Evolutionary conservation across 371 early-diverging fungal genomes (phyloP), one percentile per base, ranked within the genome.

Genomic region (Dinochytrium kinnereticum): DNA sequence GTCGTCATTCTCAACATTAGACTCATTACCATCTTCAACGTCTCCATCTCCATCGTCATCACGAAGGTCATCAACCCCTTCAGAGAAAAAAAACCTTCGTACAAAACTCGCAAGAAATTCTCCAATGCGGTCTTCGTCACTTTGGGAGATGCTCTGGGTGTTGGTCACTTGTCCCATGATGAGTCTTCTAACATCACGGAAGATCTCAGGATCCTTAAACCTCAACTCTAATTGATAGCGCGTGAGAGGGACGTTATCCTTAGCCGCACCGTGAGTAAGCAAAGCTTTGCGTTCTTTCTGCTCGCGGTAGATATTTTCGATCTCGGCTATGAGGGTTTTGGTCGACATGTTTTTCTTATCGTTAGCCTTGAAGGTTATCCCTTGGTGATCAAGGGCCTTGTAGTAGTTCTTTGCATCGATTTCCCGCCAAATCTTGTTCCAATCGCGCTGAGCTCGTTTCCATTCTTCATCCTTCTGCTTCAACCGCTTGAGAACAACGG

Each of bases 391-490:
- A 51, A 99, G 85, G 0, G 99, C 92, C 75, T 96, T 95, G 81
- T 95, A 96, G 86, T 93, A 98, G 88, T 98, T 98, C 78, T 94
- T 95, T 59, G 90, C 86, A 57, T 97, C 95, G 53, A 91, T 81
- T 72, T 98, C 96, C 39, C 97, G 89, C 99, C 99, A 99, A 2
- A 96, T 88, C 79, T 96, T 96, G 81, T 93, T 91, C 90, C 92
- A 95, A 70, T 95, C 94, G 66, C 94, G 90, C 85, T 89, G 87
- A 59, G 88, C 81, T 38, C 89, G 84, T 76, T 94, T 92, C 96
- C 98, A 98, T 81, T 98, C 98, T 76, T 97, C 97, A 78, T 98
- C 98, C 79, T 98, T 98, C 77, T 96, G 95, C 85, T 97, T 96
- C 17, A 99, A 86, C 49, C 99, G 93, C 79, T 92, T 94, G 31